Conservation (phyloP, 202 grass and related monocot species). For the Miscanthus sacchariflorus region DNA sequence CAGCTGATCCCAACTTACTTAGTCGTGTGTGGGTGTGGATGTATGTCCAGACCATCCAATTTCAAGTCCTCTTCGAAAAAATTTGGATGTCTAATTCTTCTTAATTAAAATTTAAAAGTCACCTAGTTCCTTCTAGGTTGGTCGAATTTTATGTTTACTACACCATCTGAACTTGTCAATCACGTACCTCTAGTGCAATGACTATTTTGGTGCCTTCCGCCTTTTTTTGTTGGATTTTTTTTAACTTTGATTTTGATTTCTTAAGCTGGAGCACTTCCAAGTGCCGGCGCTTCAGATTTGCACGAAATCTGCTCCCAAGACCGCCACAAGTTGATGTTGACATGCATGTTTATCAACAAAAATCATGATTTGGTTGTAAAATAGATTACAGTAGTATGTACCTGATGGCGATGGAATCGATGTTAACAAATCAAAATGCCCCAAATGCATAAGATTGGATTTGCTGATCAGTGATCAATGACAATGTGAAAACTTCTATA, state of each 20-base stretch:
- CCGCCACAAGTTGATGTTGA: constrained; percentile 9
- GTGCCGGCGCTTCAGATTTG: background rate
- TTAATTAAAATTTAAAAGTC: background rate
- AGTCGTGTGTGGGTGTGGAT: too few relatives aligned
- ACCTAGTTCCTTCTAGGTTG: background rate
- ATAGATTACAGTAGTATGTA: background rate
- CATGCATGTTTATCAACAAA: constrained; percentile 14
- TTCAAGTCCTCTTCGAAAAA: background rate
- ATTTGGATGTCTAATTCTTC: background rate
- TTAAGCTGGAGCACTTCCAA: background rate
- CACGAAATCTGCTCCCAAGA: constrained; percentile 21
- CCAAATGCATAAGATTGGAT: background rate
- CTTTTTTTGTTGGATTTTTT: background rate
- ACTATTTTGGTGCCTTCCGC: background rate
- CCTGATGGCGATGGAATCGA: background rate
- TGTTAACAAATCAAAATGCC: background rate
- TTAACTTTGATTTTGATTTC: background rate
- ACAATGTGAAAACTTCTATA: background rate
- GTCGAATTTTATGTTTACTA: background rate
- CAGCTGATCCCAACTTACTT: background rate
- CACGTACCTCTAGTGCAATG: background rate
- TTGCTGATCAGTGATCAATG: background rate
- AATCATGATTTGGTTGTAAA: background rate
- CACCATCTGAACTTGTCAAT: background rate
- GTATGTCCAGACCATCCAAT: too few relatives aligned